Percentiles rank a stretch among this genome's conserved stretches.
Conservation (phyloP, 441 rosid genomes). For the Mallotus japonicus region DNA sequence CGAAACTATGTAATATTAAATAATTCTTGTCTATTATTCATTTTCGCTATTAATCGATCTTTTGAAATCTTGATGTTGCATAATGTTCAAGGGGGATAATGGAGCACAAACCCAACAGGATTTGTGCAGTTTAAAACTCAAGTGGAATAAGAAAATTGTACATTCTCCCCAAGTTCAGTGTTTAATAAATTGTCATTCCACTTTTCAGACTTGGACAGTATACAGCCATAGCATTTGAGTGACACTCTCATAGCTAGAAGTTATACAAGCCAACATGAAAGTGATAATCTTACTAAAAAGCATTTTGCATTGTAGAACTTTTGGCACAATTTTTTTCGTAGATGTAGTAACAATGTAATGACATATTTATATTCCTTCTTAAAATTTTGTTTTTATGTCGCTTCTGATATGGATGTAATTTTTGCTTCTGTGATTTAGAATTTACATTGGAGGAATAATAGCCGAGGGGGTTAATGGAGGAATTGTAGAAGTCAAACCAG, state of each 20-base stretch:
- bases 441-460: constrained; percentile 63
- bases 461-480: constrained; percentile 59
- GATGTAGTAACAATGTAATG: not conserved
- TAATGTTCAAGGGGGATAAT: not conserved
- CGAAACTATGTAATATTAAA: constrained; percentile 54
- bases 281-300: not conserved
- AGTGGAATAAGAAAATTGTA: not conserved
- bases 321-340: not conserved
- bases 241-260: not conserved
- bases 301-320: not conserved
- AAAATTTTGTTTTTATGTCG: not conserved
- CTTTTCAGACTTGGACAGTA: not conserved
- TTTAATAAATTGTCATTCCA: not conserved
- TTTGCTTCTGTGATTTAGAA: constrained; percentile 33
- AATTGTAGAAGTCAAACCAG: constrained; percentile 48
- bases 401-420: not conserved
- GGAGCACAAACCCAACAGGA: not conserved
- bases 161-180: not conserved
- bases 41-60: not conserved
- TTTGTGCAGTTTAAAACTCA: not conserved
- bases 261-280: not conserved
- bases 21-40: not conserved
- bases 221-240: not conserved
- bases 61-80: not conserved
- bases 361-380: not conserved